These are phyloP conservation scores for Penicillium expansum DNA, from an alignment of 2,329 filamentous ascomycete species.

Conservation along the genomic window DNA sequence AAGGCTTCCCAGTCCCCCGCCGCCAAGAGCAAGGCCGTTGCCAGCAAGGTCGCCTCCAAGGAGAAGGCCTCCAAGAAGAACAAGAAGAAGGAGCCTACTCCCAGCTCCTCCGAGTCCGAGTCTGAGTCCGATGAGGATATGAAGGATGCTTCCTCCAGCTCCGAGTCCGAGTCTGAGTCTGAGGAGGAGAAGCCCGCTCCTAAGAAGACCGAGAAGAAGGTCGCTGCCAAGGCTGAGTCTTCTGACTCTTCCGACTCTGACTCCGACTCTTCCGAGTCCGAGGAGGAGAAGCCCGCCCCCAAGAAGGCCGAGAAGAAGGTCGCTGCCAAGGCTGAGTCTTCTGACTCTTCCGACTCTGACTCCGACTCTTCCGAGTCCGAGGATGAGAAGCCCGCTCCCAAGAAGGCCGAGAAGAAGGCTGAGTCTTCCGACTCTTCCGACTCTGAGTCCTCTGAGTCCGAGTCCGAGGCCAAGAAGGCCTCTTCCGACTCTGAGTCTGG, in stretches of 20 bases:
- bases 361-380: conserved; percentile 35
- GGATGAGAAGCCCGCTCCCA: conserved; percentile 36
- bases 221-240: conserved; percentile 29
- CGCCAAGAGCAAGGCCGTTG: conserved; percentile 47
- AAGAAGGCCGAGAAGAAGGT: conserved; percentile 32
- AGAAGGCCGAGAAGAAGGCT: conserved; percentile 34
- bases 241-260: conserved; percentile 29
- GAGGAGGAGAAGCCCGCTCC: conserved; percentile 30
- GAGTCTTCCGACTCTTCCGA: conserved; percentile 33
- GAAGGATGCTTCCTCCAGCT: conserved; percentile 30
- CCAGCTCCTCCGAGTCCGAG: conserved; percentile 26
- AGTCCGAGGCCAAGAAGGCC: conserved; percentile 29
- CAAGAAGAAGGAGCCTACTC: conserved; percentile 45
- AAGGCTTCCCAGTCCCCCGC: conserved; percentile 46
- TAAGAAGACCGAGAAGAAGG: conserved; percentile 31
- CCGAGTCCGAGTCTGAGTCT: conserved; percentile 15
- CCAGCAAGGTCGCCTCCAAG: conserved; percentile 41
- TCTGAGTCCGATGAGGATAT: conserved; percentile 42
- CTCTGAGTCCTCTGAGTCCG: conserved; percentile 37
- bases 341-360: conserved; percentile 30
- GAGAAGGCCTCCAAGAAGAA: conserved; percentile 41
- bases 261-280: conserved; percentile 33
- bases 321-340: conserved; percentile 30
- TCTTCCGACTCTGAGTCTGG: conserved; percentile 27
- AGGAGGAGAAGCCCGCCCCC: conserved; percentile 28